Percentiles rank a stretch among this genome's conserved stretches.
Evolutionary conservation across 768 basidiomycete species (phyloP).

Genomic region (Leucocoprinus leucothites): DNA sequence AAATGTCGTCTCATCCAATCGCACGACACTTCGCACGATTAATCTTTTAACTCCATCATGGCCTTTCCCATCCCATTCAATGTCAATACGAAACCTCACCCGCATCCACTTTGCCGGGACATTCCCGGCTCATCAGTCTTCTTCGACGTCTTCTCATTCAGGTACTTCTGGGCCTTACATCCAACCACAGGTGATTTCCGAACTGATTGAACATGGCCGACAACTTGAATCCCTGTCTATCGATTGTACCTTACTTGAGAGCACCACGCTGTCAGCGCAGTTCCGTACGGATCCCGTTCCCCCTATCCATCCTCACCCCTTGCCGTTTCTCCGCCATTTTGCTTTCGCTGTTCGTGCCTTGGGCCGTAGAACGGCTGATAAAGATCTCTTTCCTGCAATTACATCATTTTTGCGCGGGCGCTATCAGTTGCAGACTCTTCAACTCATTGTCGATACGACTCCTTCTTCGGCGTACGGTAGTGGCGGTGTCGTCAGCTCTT

Average conservation of each 20-base stretch:
- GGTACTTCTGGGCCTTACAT: constrained; percentile 10
- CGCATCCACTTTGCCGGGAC: constrained; percentile 59
- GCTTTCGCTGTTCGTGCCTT: constrained; percentile 47
- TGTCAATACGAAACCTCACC: constrained; percentile 63
- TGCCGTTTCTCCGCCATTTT: constrained; percentile 65
- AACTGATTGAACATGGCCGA: constrained; percentile 57
- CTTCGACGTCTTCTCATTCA: constrained; percentile 23
- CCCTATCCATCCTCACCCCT: constrained; percentile 8
- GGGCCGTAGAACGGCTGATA: constrained; percentile 43
- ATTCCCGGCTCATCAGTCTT: constrained; percentile 34
- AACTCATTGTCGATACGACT: constrained; percentile 48
- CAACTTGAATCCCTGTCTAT: constrained; percentile 64
- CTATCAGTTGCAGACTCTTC: constrained; percentile 47
- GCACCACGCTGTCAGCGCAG: constrained; percentile 40
- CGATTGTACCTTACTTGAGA: constrained; percentile 48
- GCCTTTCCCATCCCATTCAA: constrained; percentile 50
- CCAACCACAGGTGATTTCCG: constrained; percentile 47
- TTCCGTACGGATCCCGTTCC: constrained; percentile 29
- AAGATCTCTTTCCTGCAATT: constrained; percentile 67
- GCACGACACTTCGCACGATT: constrained; percentile 48
- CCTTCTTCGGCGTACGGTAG: constrained; percentile 49
- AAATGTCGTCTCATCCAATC: constrained; percentile 51
- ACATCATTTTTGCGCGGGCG: constrained; percentile 63
- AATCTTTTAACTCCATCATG: constrained; percentile 53
- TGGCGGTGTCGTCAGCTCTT: constrained; percentile 63